Base-by-base conservation (phyloP, 2,329 filamentous ascomycete genomes). In the Sordariomycetes sp. region DNA sequence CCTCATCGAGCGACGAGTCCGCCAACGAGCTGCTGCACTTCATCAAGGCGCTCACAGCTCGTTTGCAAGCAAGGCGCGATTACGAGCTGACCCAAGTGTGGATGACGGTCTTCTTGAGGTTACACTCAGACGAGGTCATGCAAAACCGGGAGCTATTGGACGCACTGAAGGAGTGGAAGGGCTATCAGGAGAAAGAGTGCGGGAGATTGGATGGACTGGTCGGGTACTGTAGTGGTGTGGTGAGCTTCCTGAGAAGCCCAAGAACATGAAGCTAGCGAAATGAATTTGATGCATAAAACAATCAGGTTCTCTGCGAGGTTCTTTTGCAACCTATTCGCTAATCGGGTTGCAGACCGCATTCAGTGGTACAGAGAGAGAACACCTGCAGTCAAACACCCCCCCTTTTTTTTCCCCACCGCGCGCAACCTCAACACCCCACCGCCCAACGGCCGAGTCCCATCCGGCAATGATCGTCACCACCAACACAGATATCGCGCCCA, bases 31-130 rank as follows among this genome's bases (percentile, higher is more conserved):
- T 94, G 14, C 64, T 80, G 1, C 69, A 78, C 34, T 98, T 98
- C 51, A 79, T 96, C 33, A 58, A 65, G n/a, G 87, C 87, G 2
- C 59, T 98, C 36, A 93, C 85, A 0, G 68, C 64, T 35, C 70
- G 82, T 10, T 63, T 96, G 34, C 60, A 65, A 28, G 66, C 75
- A 33, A 77, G 80, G 42, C 75, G 74, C 31, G 92, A 96, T 56
- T 98, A 94, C 57, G 92, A 98, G 59, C 70, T 98, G 25, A 83
- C 86, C 12, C 88, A 96, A 58, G 86, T 87, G 1, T 98, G 92
- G 90, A 96, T 98, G 87, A 80, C 82, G 3, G 90, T 96, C 2
- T 94, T 96, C 50, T 55, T 98, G 39, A 75, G 80, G 31, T 63
- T 94, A 26, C 90, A 96, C 57, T 73, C 72, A 42, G 72, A 76